Evolutionary conservation across 2,329 filamentous ascomycete genomes (phyloP), one percentile per base, ranked within the genome.

Genomic region (Neocucurbitaria cava): DNA sequence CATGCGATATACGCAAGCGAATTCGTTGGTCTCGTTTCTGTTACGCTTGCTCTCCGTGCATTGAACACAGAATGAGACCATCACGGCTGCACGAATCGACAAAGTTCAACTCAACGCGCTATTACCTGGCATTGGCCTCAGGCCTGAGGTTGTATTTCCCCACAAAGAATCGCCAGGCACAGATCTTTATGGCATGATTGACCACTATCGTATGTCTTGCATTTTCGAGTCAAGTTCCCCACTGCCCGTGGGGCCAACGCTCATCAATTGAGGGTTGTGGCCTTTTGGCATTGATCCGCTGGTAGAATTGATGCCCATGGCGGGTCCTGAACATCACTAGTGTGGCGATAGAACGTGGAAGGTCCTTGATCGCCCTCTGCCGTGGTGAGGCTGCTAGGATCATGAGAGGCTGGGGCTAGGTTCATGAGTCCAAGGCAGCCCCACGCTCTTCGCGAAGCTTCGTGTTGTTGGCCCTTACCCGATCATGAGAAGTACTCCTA

Each of bases 171-270:
- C 36, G 13, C 28, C 45, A 42, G 36, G 36, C 38, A 45, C 45
- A 36, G 44, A 54, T 47, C 30, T n/a, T 38, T 23, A 36, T 36
- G 36, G 26, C 39, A 47, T 43, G 49, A 50, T 49, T 54, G 52
- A 51, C 59, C 52, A 56, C 59, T 57, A 44, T 57, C 54, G 58
- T 58, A 63, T 65, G 59, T 56, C 56, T 58, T 63, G 62, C 62
- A 61, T 50, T 30, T 43, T 44, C 26, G 48, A 58, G 52, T 50
- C 59, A 56, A 52, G 44, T 46, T 54, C 55, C 50, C 52, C 52
- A 52, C 44, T 40, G 21, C 46, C 24, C 49, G 48, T 49, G 35
- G 38, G 33, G 23, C 38, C 41, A 36, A 49, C 44, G 30, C 36
- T 36, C 17, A 33, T 33, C 9, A 20, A 24, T 33, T 31, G n/a